Conservation (phyloP, 2,329 filamentous ascomycete genomes). For the Stachybotrys elegans region DNA sequence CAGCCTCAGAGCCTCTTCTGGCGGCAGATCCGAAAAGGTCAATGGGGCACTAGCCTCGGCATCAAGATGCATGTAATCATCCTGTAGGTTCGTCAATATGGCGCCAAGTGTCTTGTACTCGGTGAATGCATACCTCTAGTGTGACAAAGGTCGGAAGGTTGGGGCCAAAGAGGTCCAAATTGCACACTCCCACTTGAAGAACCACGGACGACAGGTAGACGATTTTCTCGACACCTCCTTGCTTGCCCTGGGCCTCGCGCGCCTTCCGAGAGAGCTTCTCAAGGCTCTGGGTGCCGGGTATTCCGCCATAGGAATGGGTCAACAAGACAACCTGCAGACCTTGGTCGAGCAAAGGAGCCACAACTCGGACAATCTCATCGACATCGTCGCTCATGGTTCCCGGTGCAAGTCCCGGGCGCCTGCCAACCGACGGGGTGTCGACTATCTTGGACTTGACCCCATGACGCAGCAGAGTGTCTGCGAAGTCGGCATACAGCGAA, state of each 20-base stretch:
- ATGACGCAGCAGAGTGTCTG: neutral
- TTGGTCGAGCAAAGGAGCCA: neutral
- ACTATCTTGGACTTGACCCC: neutral
- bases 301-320: constrained; percentile 23
- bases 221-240: constrained; percentile 22
- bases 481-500: neutral
- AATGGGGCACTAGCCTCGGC: neutral
- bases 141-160: neutral
- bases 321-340: constrained; percentile 11
- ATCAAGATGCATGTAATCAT: neutral
- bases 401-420: neutral
- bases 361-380: neutral
- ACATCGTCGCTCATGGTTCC: constrained; percentile 7
- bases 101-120: too few species aligned
- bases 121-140: constrained; percentile 4
- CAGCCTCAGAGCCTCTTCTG: neutral
- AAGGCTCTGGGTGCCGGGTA: constrained; percentile 19
- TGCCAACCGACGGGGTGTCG: neutral
- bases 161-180: neutral
- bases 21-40: neutral
- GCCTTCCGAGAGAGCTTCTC: constrained; percentile 20
- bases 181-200: constrained; percentile 8
- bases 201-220: constrained; percentile 22
- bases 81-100: neutral
- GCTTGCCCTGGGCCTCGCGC: constrained; percentile 13